Conservation (phyloP, 352 stramenopile species). For the Phytophthora meadii region DNA sequence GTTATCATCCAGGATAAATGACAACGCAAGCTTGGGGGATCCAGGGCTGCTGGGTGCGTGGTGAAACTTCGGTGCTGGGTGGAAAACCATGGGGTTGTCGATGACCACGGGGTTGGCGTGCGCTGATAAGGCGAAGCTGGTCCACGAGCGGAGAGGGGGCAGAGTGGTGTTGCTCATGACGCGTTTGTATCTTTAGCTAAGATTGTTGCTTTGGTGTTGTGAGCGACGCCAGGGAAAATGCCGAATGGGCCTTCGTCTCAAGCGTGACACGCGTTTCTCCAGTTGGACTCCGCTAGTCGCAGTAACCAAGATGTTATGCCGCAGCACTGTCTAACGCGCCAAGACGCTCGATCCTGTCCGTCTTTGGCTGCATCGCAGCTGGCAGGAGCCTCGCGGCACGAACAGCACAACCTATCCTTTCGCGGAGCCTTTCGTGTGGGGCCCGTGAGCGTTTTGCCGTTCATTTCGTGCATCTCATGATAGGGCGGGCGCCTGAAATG, state of each 20-base stretch:
- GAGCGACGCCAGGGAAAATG: slow-evolving; percentile 7
- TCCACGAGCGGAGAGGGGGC: slow-evolving; percentile 14
- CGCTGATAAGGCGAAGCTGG: slow-evolving; percentile 6
- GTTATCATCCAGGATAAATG: slow-evolving; percentile 37
- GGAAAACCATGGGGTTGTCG: slow-evolving; percentile 14
- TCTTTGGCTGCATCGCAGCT: slow-evolving; percentile 14
- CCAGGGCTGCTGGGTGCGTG: background rate
- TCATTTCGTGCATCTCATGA: slow-evolving; percentile 36
- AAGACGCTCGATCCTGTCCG: slow-evolving; percentile 20
- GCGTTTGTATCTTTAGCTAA: background rate
- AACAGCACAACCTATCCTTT: slow-evolving; percentile 35
- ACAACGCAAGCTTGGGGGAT: slow-evolving; percentile 29
- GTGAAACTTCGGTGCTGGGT: slow-evolving; percentile 8
- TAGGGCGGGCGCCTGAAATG: slow-evolving; percentile 16
- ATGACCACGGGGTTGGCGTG: slow-evolving; percentile 6
- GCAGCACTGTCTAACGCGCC: slow-evolving; percentile 11
- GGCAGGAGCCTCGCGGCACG: slow-evolving; percentile 20
- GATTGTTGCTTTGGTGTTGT: slow-evolving; percentile 1
- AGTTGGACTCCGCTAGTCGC: slow-evolving; percentile 9
- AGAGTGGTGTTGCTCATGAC: slow-evolving; percentile 23
- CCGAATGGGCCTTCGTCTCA: slow-evolving; percentile 21
- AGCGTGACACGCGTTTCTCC: slow-evolving; percentile 14
- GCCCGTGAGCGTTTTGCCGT: slow-evolving; percentile 6
- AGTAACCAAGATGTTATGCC: slow-evolving; percentile 27
- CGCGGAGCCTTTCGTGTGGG: slow-evolving; percentile 7